A percentile compares a stretch with the other conserved stretches of the same genome.
Conservation (phyloP, 1,284 basidiomycete genomes). For the Athelia psychrophila region DNA sequence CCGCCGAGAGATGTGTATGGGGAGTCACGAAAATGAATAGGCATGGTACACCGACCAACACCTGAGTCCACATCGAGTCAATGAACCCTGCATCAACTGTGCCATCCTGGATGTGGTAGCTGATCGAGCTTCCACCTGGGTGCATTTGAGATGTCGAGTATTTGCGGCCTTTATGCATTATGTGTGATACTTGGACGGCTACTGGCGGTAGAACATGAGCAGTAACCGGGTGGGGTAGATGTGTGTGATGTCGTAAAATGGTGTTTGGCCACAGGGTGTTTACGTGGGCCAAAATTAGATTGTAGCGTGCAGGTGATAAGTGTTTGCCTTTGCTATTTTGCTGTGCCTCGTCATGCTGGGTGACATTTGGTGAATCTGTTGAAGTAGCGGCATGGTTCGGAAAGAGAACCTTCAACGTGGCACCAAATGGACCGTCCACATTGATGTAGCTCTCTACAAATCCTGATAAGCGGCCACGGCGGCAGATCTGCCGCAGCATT, state of each 20-base stretch:
- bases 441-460: constrained; percentile 2
- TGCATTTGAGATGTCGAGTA: constrained; percentile 15
- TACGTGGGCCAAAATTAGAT: background rate
- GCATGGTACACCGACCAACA: constrained; percentile 12
- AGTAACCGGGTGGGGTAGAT: background rate
- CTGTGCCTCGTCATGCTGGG: background rate
- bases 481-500: constrained; percentile 19
- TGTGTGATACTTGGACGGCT: background rate
- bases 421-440: constrained; percentile 3
- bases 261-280: background rate
- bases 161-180: constrained; percentile 19
- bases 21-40: constrained; percentile 13
- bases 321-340: background rate
- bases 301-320: background rate
- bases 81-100: constrained; percentile 15
- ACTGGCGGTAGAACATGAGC: background rate
- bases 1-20: constrained; percentile 11
- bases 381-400: constrained; percentile 9
- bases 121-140: background rate
- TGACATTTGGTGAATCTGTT: background rate
- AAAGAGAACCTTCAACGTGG: constrained; percentile 11
- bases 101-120: constrained; percentile 1
- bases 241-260: background rate
- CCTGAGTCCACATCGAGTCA: constrained; percentile 16
- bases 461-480: constrained; percentile 5